Percentiles rank a stretch among this genome's conserved stretches.
phyloP scores from a whole-genome alignment of 75 land plant species.

The Gnetum montanum region DNA sequence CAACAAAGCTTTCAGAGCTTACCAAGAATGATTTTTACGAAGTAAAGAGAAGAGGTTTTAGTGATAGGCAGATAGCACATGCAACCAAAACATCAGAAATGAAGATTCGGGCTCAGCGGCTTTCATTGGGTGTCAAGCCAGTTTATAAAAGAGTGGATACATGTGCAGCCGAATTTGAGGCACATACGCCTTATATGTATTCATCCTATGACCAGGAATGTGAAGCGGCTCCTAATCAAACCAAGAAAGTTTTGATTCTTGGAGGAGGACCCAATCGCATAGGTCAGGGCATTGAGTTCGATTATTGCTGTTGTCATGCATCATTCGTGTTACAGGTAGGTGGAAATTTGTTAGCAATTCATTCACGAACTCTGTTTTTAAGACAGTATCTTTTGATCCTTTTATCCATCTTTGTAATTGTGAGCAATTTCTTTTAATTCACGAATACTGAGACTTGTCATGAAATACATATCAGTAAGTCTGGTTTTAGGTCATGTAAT shows the following conservation, averaged over 20 bases:
- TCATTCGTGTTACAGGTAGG: constrained; percentile 93
- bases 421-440: too few species aligned
- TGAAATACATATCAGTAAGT: too few species aligned
- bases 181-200: constrained; percentile 95
- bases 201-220: constrained; percentile 96
- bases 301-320: constrained; percentile 98
- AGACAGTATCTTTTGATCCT: too few species aligned
- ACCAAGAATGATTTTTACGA: constrained; percentile 76
- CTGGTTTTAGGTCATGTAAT: constrained; percentile 1
- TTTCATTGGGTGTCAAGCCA: constrained; percentile 78
- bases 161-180: constrained; percentile 99
- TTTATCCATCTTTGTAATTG: too few species aligned
- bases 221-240: constrained; percentile 71
- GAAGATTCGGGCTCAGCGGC: constrained; percentile 62
- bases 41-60: constrained; percentile 87
- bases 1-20: constrained; percentile 43
- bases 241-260: constrained; percentile 86
- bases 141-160: constrained; percentile 94
- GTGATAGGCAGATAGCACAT: constrained; percentile 93
- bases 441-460: too few species aligned
- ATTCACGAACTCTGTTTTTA: too few species aligned
- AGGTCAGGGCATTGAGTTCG: constrained; percentile 99
- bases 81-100: constrained; percentile 62
- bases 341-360: too few species aligned
- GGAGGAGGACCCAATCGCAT: constrained; percentile 99